Base-by-base conservation (phyloP, 257 asterid species). In the Verbascum thapsus region DNA sequence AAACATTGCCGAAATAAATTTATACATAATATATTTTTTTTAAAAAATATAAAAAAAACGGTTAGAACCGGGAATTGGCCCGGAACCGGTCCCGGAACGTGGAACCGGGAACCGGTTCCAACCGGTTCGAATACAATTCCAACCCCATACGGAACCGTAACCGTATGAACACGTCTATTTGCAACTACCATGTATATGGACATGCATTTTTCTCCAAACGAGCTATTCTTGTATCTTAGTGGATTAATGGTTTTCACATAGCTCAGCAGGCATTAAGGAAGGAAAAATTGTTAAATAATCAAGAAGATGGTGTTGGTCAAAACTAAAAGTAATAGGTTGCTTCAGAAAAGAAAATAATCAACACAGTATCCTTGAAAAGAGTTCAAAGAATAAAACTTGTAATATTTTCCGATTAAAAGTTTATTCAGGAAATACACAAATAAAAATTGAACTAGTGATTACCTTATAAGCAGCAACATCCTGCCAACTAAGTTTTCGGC, bases 391-490 rank as follows among this genome's bases (percentile, higher is more conserved):
- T n/a, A 39, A 53, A 30, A 35, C 59, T 41, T 62, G 1, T 43
- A 20, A 49, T 26, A 56, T 10, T 63, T 68, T 56, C 71, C 15
- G 16, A 40, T 20, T 3, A 34, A 15, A 26, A 38, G 26, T 26
- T 1, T 10, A 30, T 13, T 7, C 42, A 6, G 26, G 40, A 54
- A 18, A 35, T 5, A 45, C n/a, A n/a, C n/a, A n/a, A n/a, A n/a
- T n/a, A n/a, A n/a, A n/a, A 40, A 58, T 41, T 38, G 39, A 26
- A 53, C 4, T 37, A 53, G 26, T 8, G 45, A 61, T 78, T 83
- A 68, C 98, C 94, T 79, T 85, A 61, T 92, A 92, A 11, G 88
- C 43, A 73, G 96, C 98, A 67, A 89, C 85, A 78, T 92, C 98
- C 67, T 92, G 98, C 98, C 98, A 92, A 64, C 76, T 83, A 17